phyloP scores from a whole-genome alignment of 345 rosid species.

The Syzygium grande region DNA sequence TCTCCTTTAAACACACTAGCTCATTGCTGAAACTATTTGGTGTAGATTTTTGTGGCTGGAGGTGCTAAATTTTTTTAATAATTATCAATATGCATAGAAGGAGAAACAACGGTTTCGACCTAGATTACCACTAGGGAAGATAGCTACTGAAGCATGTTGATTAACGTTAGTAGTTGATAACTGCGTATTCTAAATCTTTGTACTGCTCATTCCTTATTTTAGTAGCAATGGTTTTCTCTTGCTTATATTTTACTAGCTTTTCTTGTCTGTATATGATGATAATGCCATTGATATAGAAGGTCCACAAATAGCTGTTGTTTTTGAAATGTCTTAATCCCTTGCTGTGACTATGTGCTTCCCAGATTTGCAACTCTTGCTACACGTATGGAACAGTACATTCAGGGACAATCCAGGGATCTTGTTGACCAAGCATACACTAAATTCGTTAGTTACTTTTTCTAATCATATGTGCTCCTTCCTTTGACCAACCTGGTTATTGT shows the following conservation, averaged over 20 bases:
- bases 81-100: neutral
- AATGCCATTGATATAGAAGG: neutral
- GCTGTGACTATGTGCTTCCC: neutral
- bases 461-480: neutral
- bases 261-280: neutral
- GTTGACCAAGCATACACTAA: slow-evolving; percentile 97
- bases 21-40: neutral
- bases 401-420: slow-evolving; percentile 94
- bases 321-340: neutral
- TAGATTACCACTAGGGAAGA: neutral
- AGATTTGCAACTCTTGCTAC: slow-evolving; percentile 99
- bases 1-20: neutral
- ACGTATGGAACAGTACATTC: slow-evolving; percentile 99
- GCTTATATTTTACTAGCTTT: neutral
- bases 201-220: neutral
- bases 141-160: neutral
- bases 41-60: neutral
- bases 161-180: neutral
- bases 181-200: neutral
- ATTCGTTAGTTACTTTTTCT: slow-evolving; percentile 56
- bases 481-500: neutral
- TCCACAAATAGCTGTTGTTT: neutral
- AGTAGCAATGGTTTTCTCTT: neutral
- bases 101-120: neutral
- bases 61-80: neutral